Evolutionary conservation across 441 rosid species (phyloP).

Genomic region (Pelargonium exstipulatum): DNA sequence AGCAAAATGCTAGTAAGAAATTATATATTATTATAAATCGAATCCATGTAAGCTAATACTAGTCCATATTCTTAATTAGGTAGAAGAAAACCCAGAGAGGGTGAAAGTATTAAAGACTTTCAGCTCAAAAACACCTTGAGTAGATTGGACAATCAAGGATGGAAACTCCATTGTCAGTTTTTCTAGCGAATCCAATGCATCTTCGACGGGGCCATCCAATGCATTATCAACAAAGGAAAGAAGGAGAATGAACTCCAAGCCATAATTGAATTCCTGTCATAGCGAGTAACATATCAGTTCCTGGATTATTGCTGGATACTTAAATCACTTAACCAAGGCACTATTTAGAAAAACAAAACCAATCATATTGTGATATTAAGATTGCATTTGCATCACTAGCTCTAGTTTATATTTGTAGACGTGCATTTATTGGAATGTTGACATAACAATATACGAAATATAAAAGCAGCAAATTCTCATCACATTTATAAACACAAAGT

Average conservation of each 20-base stretch:
- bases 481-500: background rate
- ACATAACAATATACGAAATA: background rate
- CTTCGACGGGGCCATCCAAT: constrained; percentile 43
- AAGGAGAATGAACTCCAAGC: constrained; percentile 74
- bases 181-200: constrained; percentile 58
- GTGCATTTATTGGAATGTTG: background rate
- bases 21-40: background rate
- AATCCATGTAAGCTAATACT: background rate
- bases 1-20: constrained; percentile 14
- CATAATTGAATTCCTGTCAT: constrained; percentile 74
- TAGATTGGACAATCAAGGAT: constrained; percentile 69
- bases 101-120: constrained; percentile 9
- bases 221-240: constrained; percentile 51
- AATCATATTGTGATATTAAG: background rate
- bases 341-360: background rate
- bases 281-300: constrained; percentile 13
- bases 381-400: background rate
- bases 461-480: background rate
- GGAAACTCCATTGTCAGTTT: constrained; percentile 46
- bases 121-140: constrained; percentile 52
- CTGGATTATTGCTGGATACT: background rate
- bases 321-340: background rate
- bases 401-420: background rate
- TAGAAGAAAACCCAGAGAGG: constrained; percentile 5
- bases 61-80: background rate